These are phyloP conservation scores for Parathielavia hyrcaniae DNA, from an alignment of 495 filamentous ascomycete genomes.

Conservation along the genomic window DNA sequence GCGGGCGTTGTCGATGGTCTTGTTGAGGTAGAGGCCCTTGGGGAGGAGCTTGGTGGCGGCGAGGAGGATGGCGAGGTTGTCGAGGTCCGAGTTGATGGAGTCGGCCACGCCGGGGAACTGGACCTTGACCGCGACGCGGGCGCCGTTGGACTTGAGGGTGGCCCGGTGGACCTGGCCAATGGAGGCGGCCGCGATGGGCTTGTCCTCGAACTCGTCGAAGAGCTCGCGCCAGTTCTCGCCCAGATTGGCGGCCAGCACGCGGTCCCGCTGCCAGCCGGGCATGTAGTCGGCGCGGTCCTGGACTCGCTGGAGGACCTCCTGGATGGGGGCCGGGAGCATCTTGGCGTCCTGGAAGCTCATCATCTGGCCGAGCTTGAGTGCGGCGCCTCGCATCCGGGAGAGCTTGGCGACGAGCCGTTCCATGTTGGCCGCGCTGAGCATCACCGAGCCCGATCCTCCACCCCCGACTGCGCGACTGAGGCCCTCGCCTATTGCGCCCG, in stretches of 20 bases:
- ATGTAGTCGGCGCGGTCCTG: conserved; percentile 98
- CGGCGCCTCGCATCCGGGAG: conserved; percentile 94
- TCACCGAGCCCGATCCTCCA: conserved; percentile 59
- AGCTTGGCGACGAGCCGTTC: conserved; percentile 87
- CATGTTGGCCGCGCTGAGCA: conserved; percentile 86
- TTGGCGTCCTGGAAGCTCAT: conserved; percentile 98
- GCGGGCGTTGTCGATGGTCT: conserved; percentile 95
- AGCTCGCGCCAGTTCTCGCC: conserved; percentile 80
- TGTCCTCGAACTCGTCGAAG: conserved; percentile 78
- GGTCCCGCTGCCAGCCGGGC: conserved; percentile 84
- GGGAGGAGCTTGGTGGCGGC: conserved; percentile 84
- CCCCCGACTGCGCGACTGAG: conserved; percentile 62
- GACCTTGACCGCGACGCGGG: conserved; percentile 85
- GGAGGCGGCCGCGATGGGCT: conserved; percentile 92
- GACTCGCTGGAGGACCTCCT: conserved; percentile 82
- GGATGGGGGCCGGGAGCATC: conserved; percentile 79
- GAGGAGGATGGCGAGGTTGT: conserved; percentile 83
- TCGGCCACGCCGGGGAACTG: conserved; percentile 96
- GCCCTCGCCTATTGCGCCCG: conserved; percentile 82
- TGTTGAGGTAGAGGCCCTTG: conserved; percentile 87
- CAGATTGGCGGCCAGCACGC: conserved; percentile 70
- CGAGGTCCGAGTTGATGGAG: conserved; percentile 91
- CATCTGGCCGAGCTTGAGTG: conserved; percentile 96
- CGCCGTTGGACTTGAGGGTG: conserved; percentile 64
- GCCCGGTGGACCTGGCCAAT: conserved; percentile 95